Base-by-base conservation (phyloP, 805 yeast species). In the Lachancea meyersii region DNA sequence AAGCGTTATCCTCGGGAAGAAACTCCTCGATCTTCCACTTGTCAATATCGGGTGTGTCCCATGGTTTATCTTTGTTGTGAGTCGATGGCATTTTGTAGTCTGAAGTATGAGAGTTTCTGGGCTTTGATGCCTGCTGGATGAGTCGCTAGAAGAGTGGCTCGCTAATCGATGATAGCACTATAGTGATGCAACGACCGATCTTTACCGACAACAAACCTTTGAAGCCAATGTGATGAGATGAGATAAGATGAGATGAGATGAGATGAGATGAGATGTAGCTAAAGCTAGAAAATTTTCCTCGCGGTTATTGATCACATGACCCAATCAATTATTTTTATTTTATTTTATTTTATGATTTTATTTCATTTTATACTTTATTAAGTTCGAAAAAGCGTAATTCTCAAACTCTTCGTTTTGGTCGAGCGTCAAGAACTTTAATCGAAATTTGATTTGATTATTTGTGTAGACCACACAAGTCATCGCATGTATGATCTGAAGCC, bases 31-130 rank as follows among this genome's bases (percentile, higher is more conserved):
- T 71, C 53, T 75, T 71, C 98, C 98, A 91, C 63, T 91, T 89
- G 62, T 89, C 95, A 45, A 89, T 80, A 53, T 88, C 96, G 17
- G 84, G 86, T 9, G 96, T 89, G 61, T 89, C 97, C 97, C 97
- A 89, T 41, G 97, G 97, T 65, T 91, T 91, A 55, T 93, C 97
- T 58, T 80, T 82, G 64, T 93, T 86, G 64, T 91, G 89, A 36
- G 95, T 86, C 1, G 96, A 86, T 19, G 83, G 87, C 98, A 91
- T 91, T 16, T 16, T 9, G 11, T n/a, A 34, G 5, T 34, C 36
- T 13, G 8, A 6, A n/a, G n/a, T n/a, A n/a, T n/a, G n/a, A n/a
- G n/a, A n/a, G n/a, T n/a, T 13, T 11, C 32, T 28, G 6, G 13
- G 32, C 16, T 24, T 26, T 26, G 13, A 13, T 14, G 28, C 28